Conservation (phyloP, 2,329 filamentous ascomycete genomes). For the Xylaria sp. region DNA sequence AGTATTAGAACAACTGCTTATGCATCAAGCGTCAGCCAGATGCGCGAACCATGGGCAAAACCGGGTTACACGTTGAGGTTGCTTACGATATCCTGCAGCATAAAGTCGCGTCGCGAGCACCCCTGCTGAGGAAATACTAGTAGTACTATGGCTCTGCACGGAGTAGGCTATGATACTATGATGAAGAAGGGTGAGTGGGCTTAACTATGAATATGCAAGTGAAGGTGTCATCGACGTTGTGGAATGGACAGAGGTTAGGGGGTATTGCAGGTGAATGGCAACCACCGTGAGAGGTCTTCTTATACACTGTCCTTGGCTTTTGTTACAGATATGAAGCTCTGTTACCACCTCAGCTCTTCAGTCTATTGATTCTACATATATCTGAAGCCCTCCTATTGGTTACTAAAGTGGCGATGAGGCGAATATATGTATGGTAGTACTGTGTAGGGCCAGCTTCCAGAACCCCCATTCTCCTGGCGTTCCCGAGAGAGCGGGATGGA, state of each 20-base stretch:
- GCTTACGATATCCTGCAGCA: neutral
- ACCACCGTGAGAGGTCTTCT: too few species aligned
- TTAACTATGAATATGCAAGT: neutral
- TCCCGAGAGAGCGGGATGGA: constrained; percentile 1
- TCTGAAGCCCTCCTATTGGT: neutral
- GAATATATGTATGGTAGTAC: constrained; percentile 3
- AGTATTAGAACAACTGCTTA: neutral
- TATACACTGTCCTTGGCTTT: too few species aligned
- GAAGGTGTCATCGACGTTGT: too few species aligned
- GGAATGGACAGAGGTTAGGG: too few species aligned
- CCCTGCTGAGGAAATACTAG: neutral
- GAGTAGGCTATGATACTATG: neutral
- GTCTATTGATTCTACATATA: neutral
- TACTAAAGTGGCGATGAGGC: neutral
- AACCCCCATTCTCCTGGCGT: neutral
- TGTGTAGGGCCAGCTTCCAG: neutral
- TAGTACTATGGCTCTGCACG: neutral
- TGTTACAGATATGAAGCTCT: too few species aligned
- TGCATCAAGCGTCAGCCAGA: neutral
- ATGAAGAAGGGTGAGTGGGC: neutral
- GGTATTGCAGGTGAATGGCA: too few species aligned
- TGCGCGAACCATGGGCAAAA: neutral
- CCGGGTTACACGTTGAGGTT: neutral
- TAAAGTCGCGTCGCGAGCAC: neutral
- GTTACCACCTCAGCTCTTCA: neutral